These are phyloP conservation scores for Prinsepia uniflora DNA, from an alignment of 306 rosid species.

Conservation along the genomic window DNA sequence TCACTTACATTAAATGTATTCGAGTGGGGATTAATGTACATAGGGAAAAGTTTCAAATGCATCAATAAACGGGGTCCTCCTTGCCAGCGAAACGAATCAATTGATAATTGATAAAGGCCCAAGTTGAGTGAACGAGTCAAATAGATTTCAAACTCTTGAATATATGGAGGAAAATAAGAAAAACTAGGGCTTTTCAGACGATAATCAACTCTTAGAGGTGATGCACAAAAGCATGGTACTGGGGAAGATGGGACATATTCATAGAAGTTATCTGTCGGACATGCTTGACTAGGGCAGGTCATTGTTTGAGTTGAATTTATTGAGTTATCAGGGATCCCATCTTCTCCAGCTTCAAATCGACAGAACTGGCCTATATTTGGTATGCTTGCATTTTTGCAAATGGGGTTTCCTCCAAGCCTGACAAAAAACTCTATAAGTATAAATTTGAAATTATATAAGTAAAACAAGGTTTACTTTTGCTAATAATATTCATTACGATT, in stretches of 20 bases:
- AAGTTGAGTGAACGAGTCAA: slow-evolving; percentile 42
- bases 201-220: slow-evolving; percentile 70
- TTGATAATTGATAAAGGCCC: slow-evolving; percentile 43
- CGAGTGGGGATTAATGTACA: slow-evolving; percentile 4
- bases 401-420: slow-evolving; percentile 84
- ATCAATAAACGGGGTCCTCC: slow-evolving; percentile 72
- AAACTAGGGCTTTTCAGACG: slow-evolving; percentile 94
- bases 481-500: not conserved
- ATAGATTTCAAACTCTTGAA: slow-evolving; percentile 31
- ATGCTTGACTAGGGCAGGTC: slow-evolving; percentile 37
- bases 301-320: slow-evolving; percentile 22
- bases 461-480: slow-evolving; percentile 14
- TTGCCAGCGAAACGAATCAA: slow-evolving; percentile 63
- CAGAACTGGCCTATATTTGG: slow-evolving; percentile 51
- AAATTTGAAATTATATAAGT: slow-evolving; percentile 9
- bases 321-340: slow-evolving; percentile 14
- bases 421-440: slow-evolving; percentile 18
- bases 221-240: slow-evolving; percentile 62
- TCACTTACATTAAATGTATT: slow-evolving; percentile 45
- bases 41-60: slow-evolving; percentile 70
- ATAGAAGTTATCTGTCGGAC: slow-evolving; percentile 55
- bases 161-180: slow-evolving; percentile 64
- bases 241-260: slow-evolving; percentile 58
- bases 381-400: slow-evolving; percentile 48
- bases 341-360: slow-evolving; percentile 29